A percentile compares a stretch with the other conserved stretches of the same genome.
Evolutionary conservation across 208 protist species (phyloP).

Genomic region (Crithidia expoeki): DNA sequence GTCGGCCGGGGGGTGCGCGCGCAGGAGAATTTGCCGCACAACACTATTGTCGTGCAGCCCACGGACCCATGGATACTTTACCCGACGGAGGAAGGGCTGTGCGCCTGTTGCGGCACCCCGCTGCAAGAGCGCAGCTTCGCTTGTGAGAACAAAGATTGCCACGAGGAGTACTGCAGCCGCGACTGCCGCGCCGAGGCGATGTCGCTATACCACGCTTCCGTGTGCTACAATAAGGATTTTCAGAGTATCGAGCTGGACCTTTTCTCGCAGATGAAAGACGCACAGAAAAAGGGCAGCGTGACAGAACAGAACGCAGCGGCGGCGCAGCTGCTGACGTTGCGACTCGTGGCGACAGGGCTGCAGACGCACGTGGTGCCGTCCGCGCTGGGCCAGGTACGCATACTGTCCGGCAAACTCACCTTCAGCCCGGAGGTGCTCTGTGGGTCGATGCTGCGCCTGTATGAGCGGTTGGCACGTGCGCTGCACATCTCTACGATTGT

Average conservation of each 20-base stretch:
- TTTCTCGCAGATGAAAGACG: conserved; percentile 68
- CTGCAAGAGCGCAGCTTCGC: conserved; percentile 74
- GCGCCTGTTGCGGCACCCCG: conserved; percentile 55
- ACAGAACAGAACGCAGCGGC: conserved; percentile 66
- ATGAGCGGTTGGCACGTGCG: conserved; percentile 70
- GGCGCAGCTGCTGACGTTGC: conserved; percentile 82
- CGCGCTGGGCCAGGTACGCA: conserved; percentile 71
- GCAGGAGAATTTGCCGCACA: conserved; percentile 31
- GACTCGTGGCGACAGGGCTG: conserved; percentile 60
- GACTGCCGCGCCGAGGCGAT: conserved; percentile 73
- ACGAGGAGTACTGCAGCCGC: conserved; percentile 91
- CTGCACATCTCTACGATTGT: conserved; percentile 69
- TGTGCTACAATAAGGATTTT: conserved; percentile 73
- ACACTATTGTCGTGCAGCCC: conserved; percentile 45
- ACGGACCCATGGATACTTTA: conserved; percentile 76
- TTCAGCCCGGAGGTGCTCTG: conserved; percentile 65
- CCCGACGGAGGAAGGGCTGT: conserved; percentile 61
- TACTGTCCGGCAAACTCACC: conserved; percentile 66
- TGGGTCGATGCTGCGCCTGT: conserved; percentile 68
- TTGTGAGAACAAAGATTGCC: conserved; percentile 71
- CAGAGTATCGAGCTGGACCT: conserved; percentile 84
- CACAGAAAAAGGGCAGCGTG: conserved; percentile 36
- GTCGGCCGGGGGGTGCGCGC: conserved; percentile 68
- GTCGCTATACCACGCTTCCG: conserved; percentile 64
- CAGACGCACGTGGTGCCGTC: conserved; percentile 62